Base-by-base conservation (phyloP, 2,329 filamentous ascomycete species). In the Tolypocladium album region DNA sequence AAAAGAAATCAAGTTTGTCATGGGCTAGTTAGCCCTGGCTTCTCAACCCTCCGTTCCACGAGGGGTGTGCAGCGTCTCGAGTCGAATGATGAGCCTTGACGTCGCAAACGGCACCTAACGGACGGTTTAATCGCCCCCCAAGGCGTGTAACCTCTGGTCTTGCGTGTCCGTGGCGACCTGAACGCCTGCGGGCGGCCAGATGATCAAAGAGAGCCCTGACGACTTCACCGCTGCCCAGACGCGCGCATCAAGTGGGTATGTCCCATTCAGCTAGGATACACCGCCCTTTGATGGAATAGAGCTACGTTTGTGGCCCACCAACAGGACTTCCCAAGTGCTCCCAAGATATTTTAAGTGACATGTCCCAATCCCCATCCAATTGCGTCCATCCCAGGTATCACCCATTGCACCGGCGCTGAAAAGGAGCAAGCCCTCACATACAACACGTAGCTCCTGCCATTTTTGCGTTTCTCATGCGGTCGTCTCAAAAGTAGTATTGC, bases 401-500 rank as follows among this genome's bases (percentile, higher is more conserved):
- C 27, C 27, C 27, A 31, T 56, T 56, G 39, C 55, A 56, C 55
- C 55, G 2, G 17, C 55, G 55, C 55, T 56, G 38, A 56, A 31
- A 56, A 56, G 6, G 3, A 22, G 27, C 4, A 38, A 5, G 20
- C 31, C 31, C 31, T 40, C 39, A 47, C 3, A 31, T 56, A 27
- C 40, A 34, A 36, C 22, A 38, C 17, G 0, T 11, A 22, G 9
- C 7, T 36, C 50, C 31, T 34, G 47, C 24, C 47, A 3, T 12
- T 53, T 36, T 36, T 53, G 17, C 31, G 24, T 24, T 52, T 5
- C 15, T 31, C 50, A 36, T 6, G 11, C 8, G 50, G 31, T 20
- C 27, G 7, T 6, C 15, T 55, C 70, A 84, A 64, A 83, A 85
- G 66, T 85, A 85, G 64, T 81, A 84, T 63, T 82, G 81, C 62